phyloP scores from a whole-genome alignment of 495 filamentous ascomycete genomes.

The Beverwykella pulmonaria region DNA sequence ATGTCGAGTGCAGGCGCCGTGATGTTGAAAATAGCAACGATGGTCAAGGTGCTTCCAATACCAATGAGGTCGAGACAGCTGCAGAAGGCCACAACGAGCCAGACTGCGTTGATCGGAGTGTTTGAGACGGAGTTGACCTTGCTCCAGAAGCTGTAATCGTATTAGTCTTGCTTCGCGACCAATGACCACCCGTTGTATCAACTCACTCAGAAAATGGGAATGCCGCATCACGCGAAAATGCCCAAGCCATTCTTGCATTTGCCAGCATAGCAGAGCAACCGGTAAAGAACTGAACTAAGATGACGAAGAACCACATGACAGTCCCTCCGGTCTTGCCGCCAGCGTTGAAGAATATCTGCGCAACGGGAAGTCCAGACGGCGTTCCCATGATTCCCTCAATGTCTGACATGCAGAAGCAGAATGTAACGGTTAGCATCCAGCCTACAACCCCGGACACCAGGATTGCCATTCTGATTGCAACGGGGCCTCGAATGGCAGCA shows the following conservation, averaged over 20 bases:
- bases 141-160: constrained; percentile 55
- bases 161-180: not conserved
- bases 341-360: constrained; percentile 72
- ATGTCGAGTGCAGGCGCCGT: constrained; percentile 71
- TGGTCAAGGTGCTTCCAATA: constrained; percentile 68
- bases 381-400: constrained; percentile 62
- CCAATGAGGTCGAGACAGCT: constrained; percentile 65
- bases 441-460: constrained; percentile 67
- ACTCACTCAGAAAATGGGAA: constrained; percentile 66
- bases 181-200: not conserved
- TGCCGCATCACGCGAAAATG: constrained; percentile 70
- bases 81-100: constrained; percentile 70
- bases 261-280: constrained; percentile 72
- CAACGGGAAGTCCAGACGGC: constrained; percentile 67
- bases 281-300: constrained; percentile 72
- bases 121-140: constrained; percentile 61
- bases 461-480: constrained; percentile 66
- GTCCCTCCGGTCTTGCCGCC: constrained; percentile 63
- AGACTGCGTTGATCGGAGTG: constrained; percentile 70
- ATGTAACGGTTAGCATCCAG: constrained; percentile 66
- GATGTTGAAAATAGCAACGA: constrained; percentile 70
- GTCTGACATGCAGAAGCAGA: constrained; percentile 71
- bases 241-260: constrained; percentile 73
- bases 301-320: constrained; percentile 69
- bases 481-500: constrained; percentile 65